phyloP scores from a whole-genome alignment of 352 stramenopile genomes.

The Phytophthora aleatoria region DNA sequence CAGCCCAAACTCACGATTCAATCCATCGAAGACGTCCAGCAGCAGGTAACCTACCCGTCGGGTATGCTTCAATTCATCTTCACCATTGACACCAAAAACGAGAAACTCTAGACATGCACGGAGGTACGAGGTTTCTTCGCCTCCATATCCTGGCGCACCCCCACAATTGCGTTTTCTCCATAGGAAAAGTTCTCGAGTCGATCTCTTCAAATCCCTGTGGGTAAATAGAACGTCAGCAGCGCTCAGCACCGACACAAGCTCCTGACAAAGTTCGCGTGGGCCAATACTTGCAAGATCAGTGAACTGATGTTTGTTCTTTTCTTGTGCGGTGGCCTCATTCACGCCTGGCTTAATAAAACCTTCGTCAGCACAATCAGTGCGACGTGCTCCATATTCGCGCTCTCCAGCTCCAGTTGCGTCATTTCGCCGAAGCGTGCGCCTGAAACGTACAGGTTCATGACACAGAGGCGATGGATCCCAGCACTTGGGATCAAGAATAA shows the following conservation, averaged over 20 bases:
- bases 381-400: constrained; percentile 57
- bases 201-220: constrained; percentile 48
- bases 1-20: constrained; percentile 6
- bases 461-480: constrained; percentile 64
- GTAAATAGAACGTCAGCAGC: constrained; percentile 29
- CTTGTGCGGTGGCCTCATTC: constrained; percentile 26
- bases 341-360: constrained; percentile 59
- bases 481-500: constrained; percentile 58
- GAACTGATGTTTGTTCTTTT: constrained; percentile 42
- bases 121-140: constrained; percentile 20
- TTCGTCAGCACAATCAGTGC: constrained; percentile 38
- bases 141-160: not conserved
- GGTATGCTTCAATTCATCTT: constrained; percentile 37
- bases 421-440: constrained; percentile 39
- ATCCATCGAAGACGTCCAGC: constrained; percentile 55
- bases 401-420: constrained; percentile 23
- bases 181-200: constrained; percentile 40
- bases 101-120: constrained; percentile 27
- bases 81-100: constrained; percentile 9
- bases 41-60: constrained; percentile 65
- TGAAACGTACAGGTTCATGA: constrained; percentile 56
- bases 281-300: constrained; percentile 29
- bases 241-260: constrained; percentile 38
- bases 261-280: constrained; percentile 31
- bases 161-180: constrained; percentile 15